Conservation (phyloP, 345 rosid genomes). For the Brassica cretica region DNA sequence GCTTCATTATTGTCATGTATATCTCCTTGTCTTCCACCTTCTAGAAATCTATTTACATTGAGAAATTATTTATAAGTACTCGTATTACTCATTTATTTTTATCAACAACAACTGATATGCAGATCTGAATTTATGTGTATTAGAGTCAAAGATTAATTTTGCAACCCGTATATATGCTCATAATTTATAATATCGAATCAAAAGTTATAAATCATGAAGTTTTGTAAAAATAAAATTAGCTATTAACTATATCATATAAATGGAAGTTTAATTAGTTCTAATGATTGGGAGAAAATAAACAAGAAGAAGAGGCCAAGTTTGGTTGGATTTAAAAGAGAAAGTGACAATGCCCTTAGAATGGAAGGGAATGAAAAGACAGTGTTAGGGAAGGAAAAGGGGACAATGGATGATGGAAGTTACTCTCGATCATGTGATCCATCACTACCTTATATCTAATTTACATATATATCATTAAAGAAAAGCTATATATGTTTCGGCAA, state of each 20-base stretch:
- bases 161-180: neutral
- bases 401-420: slow-evolving; percentile 41
- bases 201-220: neutral
- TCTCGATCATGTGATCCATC: slow-evolving; percentile 41
- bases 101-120: neutral
- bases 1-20: slow-evolving; percentile 41
- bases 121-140: neutral
- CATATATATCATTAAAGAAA: slow-evolving; percentile 16
- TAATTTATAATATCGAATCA: neutral
- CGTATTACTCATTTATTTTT: neutral
- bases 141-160: neutral
- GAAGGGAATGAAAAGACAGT: slow-evolving; percentile 43
- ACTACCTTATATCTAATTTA: slow-evolving; percentile 22
- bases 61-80: neutral
- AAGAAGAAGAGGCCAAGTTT: slow-evolving; percentile 42
- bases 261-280: slow-evolving; percentile 7
- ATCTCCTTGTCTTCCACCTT: slow-evolving; percentile 26
- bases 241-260: neutral
- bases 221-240: neutral
- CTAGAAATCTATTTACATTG: slow-evolving; percentile 3
- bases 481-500: neutral
- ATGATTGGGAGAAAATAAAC: slow-evolving; percentile 31
- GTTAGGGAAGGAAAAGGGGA: slow-evolving; percentile 40
- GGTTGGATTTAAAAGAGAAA: slow-evolving; percentile 41
- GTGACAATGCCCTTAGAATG: slow-evolving; percentile 42